Evolutionary conservation across 768 basidiomycete genomes (phyloP), one percentile per base, ranked within the genome.

Genomic region (Pleurotus sapidus): DNA sequence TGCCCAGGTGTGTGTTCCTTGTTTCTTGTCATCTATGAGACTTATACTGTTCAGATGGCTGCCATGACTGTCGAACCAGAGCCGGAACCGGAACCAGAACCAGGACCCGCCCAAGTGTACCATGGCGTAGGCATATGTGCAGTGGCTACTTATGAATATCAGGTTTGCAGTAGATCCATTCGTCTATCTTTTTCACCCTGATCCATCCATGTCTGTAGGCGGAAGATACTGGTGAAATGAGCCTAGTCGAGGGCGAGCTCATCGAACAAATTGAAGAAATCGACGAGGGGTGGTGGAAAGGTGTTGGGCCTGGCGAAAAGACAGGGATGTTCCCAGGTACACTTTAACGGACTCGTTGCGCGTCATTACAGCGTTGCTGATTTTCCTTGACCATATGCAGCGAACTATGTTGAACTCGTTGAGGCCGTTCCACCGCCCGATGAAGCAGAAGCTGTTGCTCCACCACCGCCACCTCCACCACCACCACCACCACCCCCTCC

Each of bases 221-320:
- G 12, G 77, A 85, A 11, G 92, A 93, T 71, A 89, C 93, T 60
- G 93, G 94, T 64, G 95, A 97, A 67, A 84, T 97, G 74, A 69
- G 69, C 57, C 78, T 97, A 18, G 61, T 74, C 1, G 94, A 95
- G 68, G 92, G 92, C 47, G 91, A 95, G 65, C 71, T 86, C 37
- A 84, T 97, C 47, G 84, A 88, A 56, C 82, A 89, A 60, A 84
- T 96, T 46, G 90, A 94, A 70, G 86, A 91, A 70, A 72, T 92
- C 14, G 92, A 88, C 60, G 90, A 92, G 63, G 91, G 91, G 5
- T 98, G 95, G 95, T 97, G 95, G 95, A 81, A 77, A 57, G 95
- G 93, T 17, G 75, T 84, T 49, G 86, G 85, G 30, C 72, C 78
- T 43, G 80, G 77, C 23, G 93, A 92, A 4, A 87, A 88, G 74